These are phyloP conservation scores for Neofusicoccum sp. DNA, from an alignment of 2,329 filamentous ascomycete species.

Conservation along the genomic window DNA sequence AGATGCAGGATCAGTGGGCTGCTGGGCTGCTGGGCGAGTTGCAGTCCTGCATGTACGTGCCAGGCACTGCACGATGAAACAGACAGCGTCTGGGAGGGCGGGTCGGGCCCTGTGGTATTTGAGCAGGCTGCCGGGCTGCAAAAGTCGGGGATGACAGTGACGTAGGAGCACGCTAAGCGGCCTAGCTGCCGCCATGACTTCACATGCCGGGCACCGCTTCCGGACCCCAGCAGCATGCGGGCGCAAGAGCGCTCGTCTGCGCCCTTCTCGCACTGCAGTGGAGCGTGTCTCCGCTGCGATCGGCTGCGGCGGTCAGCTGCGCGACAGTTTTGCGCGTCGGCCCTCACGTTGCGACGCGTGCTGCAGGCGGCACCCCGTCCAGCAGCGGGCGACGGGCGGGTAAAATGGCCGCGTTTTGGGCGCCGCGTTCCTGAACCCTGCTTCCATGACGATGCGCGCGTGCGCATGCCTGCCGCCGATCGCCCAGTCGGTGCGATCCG, in stretches of 20 bases:
- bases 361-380: not conserved
- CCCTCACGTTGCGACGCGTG: not conserved
- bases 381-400: not conserved
- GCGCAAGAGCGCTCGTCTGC: constrained; percentile 1
- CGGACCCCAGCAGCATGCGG: not conserved
- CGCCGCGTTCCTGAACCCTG: constrained; percentile 12
- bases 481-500: constrained; percentile 9
- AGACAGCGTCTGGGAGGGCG: not conserved
- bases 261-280: not conserved
- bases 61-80: constrained; percentile 18
- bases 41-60: constrained; percentile 4
- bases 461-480: constrained; percentile 5
- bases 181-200: not conserved
- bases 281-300: constrained; percentile 9
- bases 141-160: not conserved
- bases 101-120: constrained; percentile 1
- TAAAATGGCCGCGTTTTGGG: not conserved
- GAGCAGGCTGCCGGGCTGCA: not conserved
- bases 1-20: not conserved
- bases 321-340: not conserved
- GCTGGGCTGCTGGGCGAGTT: constrained; percentile 9
- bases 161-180: not conserved
- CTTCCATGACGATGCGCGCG: not conserved
- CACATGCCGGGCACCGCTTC: constrained; percentile 7
- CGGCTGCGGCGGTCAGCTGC: constrained; percentile 8